Evolutionary conservation across 2,329 filamentous ascomycete genomes (phyloP), one percentile per base, ranked within the genome.

Genomic region (Colletotrichum destructivum): DNA sequence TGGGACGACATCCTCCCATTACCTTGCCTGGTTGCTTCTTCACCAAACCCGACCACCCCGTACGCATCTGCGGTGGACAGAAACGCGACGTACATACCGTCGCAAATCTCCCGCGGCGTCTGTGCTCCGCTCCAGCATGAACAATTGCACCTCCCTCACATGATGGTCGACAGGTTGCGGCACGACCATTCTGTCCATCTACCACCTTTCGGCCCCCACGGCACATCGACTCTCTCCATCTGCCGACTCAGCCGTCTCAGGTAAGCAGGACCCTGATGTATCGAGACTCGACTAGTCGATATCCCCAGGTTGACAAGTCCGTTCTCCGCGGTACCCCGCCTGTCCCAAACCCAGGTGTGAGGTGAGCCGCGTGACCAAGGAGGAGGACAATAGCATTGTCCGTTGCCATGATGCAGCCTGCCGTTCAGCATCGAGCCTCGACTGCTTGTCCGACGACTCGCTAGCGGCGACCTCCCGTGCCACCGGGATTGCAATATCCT

Each of bases 381-480:
- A 26, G 31, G 26, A 57, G 49, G 63, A 68, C 44, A 40, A 40
- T 26, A 23, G 31, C 44, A 46, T 52, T 67, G 57, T 62, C 51
- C 44, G 57, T 62, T 62, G 54, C n/a, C 35, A 51, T 57, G 51
- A 62, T 59, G 57, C n/a, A 42, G 52, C 16, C 47, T 62, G 31
- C 35, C 56, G 21, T 59, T 40, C 44, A 52, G 57, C 64, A 12
- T 54, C 47, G n/a, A 18, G 51, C 59, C 38, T 67, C 57, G 57
- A 68, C 68, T 47, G 52, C 57, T 35, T 52, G 51, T 54, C 44
- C 64, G 51, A 60, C 51, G 52, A 35, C 51, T 38, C 59, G 44
- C 42, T 47, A 66, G 18, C 23, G 54, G 35, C 64, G 38, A 40
- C 42, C 62, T 16, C 40, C 47, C 21, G 16, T 47, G n/a, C 21